phyloP scores from a whole-genome alignment of 2,329 filamentous ascomycete species.

The Talaromyces amestolkiae region DNA sequence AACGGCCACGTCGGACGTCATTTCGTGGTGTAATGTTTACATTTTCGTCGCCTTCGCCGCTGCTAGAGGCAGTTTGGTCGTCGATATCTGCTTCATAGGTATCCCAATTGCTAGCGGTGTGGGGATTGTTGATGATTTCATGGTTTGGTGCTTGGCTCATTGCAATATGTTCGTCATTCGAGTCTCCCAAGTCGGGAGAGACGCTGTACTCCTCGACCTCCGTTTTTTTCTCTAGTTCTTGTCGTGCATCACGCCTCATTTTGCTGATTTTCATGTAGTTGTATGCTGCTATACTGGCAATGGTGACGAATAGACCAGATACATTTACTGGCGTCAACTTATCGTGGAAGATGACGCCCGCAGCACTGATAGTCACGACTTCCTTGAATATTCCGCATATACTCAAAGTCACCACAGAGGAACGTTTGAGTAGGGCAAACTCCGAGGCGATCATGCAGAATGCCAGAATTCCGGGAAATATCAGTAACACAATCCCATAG shows the following conservation, averaged over 20 bases:
- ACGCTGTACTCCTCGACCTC: conserved; percentile 16
- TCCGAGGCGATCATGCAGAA: conserved; percentile 97
- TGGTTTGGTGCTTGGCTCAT: conserved; percentile 14
- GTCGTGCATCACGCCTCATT: conserved; percentile 74
- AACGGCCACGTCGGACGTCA: conserved; percentile 25
- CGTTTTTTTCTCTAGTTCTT: conserved; percentile 23
- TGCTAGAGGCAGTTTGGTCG: conserved; percentile 21
- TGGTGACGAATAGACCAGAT: conserved; percentile 80
- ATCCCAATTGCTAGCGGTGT: conserved; percentile 24
- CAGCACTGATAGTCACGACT: conserved; percentile 89
- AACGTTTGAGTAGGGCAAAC: conserved; percentile 91
- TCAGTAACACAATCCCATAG: conserved; percentile 67
- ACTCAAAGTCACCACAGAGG: conserved; percentile 89
- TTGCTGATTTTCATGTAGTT: conserved; percentile 92
- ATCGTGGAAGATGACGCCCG: conserved; percentile 84
- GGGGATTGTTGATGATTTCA: conserved; percentile 10
- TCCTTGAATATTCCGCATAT: conserved; percentile 99
- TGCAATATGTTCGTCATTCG: conserved; percentile 7
- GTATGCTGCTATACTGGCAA: conserved; percentile 80
- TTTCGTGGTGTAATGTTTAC: conserved; percentile 28
- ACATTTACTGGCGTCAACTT: conserved; percentile 83
- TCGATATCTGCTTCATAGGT: conserved; percentile 30
- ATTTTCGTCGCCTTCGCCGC: conserved; percentile 25
- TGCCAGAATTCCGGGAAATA: conserved; percentile 87
- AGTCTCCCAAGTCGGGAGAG: conserved; percentile 8